Conservation (phyloP, 495 filamentous ascomycete genomes). For the Tuber umbilicatum region DNA sequence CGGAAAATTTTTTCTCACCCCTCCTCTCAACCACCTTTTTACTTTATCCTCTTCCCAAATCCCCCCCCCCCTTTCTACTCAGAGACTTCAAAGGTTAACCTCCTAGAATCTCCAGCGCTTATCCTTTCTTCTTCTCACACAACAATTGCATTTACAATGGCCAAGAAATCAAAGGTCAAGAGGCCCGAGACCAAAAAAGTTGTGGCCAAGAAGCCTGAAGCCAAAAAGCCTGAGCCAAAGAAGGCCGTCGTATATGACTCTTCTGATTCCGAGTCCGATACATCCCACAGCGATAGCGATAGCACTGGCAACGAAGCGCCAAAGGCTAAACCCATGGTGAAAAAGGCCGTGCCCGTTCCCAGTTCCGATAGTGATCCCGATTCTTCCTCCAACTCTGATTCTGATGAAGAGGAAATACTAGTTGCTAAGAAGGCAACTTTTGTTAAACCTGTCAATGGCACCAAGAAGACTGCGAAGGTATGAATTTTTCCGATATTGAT, state of each 20-base stretch:
- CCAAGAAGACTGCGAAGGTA: slow-evolving; percentile 43
- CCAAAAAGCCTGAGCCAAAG: slow-evolving; percentile 24
- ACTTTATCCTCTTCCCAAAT: slow-evolving; percentile 12
- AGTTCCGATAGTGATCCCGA: slow-evolving; percentile 43
- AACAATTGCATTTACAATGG: slow-evolving; percentile 24
- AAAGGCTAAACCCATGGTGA: neutral
- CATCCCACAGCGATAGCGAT: slow-evolving; percentile 26
- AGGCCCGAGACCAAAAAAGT: slow-evolving; percentile 18
- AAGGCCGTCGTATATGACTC: slow-evolving; percentile 37
- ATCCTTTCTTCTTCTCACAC: slow-evolving; percentile 13
- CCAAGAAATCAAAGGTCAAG: slow-evolving; percentile 46
- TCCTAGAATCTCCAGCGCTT: slow-evolving; percentile 28
- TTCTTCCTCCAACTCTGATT: slow-evolving; percentile 48
- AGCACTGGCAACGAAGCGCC: slow-evolving; percentile 21
- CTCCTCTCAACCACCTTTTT: neutral
- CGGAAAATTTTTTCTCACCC: neutral
- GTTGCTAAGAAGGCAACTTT: slow-evolving; percentile 44
- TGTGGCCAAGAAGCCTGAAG: slow-evolving; percentile 25
- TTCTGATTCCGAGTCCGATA: slow-evolving; percentile 43
- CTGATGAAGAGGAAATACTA: slow-evolving; percentile 47
- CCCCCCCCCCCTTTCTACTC: slow-evolving; percentile 12
- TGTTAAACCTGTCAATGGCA: slow-evolving; percentile 40
- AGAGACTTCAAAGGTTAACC: slow-evolving; percentile 30
- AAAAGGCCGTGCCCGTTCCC: slow-evolving; percentile 17
- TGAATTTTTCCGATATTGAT: slow-evolving; percentile 43